phyloP scores from a whole-genome alignment of 371 early-diverging fungal species.

The Umbelopsis sp. region DNA sequence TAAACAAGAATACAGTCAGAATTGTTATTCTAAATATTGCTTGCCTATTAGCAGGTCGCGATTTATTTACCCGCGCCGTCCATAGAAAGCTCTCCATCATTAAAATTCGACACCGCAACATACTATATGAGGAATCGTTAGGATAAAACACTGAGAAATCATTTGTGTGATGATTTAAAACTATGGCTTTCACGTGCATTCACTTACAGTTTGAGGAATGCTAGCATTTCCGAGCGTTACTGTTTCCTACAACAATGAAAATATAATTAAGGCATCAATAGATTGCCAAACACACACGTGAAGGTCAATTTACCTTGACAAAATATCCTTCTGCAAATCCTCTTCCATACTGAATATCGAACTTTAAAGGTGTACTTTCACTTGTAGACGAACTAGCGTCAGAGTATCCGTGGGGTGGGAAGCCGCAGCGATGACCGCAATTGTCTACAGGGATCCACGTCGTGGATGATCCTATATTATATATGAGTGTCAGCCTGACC shows the following conservation, averaged over 20 bases:
- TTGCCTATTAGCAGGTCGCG: too few relatives aligned
- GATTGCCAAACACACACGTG: not conserved
- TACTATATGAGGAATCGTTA: conserved; percentile 24
- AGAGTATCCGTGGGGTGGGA: conserved; percentile 31
- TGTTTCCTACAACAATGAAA: conserved; percentile 30
- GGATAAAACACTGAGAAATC: not conserved
- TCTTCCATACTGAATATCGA: conserved; percentile 46
- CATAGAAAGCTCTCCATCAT: conserved; percentile 47
- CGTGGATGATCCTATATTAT: conserved; percentile 37
- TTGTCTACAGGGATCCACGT: conserved; percentile 46
- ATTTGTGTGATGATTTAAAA: not conserved
- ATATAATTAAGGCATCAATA: not conserved
- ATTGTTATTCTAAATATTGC: not conserved
- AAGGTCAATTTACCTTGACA: conserved; percentile 24
- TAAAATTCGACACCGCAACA: conserved; percentile 44
- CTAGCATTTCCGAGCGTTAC: conserved; percentile 30
- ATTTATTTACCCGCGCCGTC: conserved; percentile 36
- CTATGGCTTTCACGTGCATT: not conserved
- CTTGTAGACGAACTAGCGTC: conserved; percentile 33
- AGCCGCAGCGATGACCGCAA: conserved; percentile 42
- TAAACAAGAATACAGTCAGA: not conserved
- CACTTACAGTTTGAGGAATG: conserved; percentile 35
- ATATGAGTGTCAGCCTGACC: not conserved
- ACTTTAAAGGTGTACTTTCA: conserved; percentile 20
- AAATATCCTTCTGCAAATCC: conserved; percentile 45